These are phyloP conservation scores for Malassezia caprae DNA, from an alignment of 1,284 basidiomycete species.

Conservation along the genomic window DNA sequence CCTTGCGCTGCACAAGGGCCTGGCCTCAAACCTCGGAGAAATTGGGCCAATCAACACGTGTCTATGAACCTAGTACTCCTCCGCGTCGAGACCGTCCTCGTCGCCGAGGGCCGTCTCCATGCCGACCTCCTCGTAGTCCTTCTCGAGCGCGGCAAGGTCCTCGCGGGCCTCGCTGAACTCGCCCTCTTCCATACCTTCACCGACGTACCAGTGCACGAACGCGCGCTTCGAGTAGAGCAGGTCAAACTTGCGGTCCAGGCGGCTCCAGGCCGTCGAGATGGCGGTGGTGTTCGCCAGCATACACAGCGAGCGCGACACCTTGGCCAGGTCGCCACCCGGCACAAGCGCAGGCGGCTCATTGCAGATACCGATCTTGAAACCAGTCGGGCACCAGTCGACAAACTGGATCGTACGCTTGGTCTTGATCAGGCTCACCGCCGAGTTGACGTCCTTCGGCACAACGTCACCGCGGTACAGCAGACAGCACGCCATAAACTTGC, in stretches of 20 bases:
- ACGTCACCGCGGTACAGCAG: constrained; percentile 73
- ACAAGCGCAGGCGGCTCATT: constrained; percentile 85
- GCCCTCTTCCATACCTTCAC: constrained; percentile 98
- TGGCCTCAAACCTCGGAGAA: not conserved
- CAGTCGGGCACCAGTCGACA: constrained; percentile 94
- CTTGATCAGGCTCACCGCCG: constrained; percentile 87
- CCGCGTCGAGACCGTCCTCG: constrained; percentile 53
- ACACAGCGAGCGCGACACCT: constrained; percentile 84
- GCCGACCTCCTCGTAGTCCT: constrained; percentile 60
- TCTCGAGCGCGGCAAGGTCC: constrained; percentile 91
- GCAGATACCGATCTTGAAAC: constrained; percentile 89
- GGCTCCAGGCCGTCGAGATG: constrained; percentile 86
- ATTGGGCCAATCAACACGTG: not conserved
- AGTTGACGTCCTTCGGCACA: constrained; percentile 90
- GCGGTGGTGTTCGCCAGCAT: constrained; percentile 94
- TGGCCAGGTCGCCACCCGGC: constrained; percentile 79
- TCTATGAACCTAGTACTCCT: constrained; percentile 29
- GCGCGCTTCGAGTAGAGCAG: constrained; percentile 57
- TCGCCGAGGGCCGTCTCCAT: constrained; percentile 73
- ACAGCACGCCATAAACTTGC: constrained; percentile 72
- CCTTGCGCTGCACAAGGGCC: not conserved
- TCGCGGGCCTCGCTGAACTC: constrained; percentile 96
- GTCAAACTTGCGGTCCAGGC: constrained; percentile 98
- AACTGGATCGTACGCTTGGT: constrained; percentile 72
- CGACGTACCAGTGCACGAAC: constrained; percentile 59